A percentile compares a stretch with the other conserved stretches of the same genome.
These are phyloP conservation scores for Austroboletus festivus DNA, from an alignment of 768 basidiomycete species.

Conservation along the genomic window DNA sequence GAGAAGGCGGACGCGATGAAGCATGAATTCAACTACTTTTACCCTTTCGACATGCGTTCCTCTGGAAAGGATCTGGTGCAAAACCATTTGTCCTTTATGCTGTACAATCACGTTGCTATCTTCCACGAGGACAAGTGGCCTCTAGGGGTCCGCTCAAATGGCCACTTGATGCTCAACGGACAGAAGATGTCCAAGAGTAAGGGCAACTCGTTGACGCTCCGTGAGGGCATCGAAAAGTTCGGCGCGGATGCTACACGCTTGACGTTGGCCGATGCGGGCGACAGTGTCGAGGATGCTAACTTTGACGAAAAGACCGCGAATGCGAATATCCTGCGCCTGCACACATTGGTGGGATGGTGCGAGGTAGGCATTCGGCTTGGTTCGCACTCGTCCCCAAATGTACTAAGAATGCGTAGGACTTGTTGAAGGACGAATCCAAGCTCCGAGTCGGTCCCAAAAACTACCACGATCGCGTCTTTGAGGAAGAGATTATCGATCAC, in stretches of 20 bases:
- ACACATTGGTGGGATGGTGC: conserved; percentile 90
- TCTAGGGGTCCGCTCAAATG: conserved; percentile 88
- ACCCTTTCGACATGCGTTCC: conserved; percentile 96
- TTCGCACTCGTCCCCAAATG: neutral
- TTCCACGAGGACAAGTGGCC: conserved; percentile 91
- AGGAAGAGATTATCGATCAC: conserved; percentile 84
- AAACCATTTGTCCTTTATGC: conserved; percentile 90
- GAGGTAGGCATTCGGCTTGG: conserved; percentile 53
- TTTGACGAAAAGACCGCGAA: conserved; percentile 99
- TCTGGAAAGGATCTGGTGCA: conserved; percentile 97
- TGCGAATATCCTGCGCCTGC: conserved; percentile 89
- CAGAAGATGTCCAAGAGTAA: conserved; percentile 99
- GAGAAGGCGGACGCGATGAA: conserved; percentile 84
- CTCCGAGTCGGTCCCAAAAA: conserved; percentile 70
- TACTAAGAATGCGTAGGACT: conserved; percentile 59
- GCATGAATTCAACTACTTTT: conserved; percentile 94
- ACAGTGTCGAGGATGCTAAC: conserved; percentile 97
- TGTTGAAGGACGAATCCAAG: conserved; percentile 64
- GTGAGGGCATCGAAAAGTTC: conserved; percentile 88
- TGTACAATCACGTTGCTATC: conserved; percentile 94
- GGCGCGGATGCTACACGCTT: conserved; percentile 94
- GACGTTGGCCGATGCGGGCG: conserved; percentile 93
- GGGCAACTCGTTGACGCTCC: conserved; percentile 90
- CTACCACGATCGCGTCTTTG: conserved; percentile 88
- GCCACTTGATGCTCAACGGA: conserved; percentile 95